Evolutionary conservation across 2,329 filamentous ascomycete genomes (phyloP), one percentile per base, ranked within the genome.

Genomic region (Penicillium sp.): DNA sequence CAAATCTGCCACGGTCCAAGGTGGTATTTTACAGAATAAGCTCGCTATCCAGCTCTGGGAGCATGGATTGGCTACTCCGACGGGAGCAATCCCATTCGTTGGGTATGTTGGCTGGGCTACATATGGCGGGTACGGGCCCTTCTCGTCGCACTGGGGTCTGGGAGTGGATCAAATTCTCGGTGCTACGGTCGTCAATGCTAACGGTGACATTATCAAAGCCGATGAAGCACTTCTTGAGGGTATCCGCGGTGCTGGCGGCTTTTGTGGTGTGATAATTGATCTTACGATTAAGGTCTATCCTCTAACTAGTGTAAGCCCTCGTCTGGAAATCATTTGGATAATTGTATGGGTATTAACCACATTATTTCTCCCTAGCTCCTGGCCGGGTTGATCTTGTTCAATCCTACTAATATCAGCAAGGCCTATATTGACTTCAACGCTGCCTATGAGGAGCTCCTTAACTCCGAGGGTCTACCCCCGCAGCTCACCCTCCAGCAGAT

Each of bases 141-240:
- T 71, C 18, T 60, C 61, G 3, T 55, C 60, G 1, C 37, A 45
- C 2, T 67, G 61, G 48, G 74, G 75, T 4, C 52, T 75, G 1
- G 73, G 73, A 0, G 66, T 67, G 6, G 74, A 77, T 49, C 70
- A 76, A 55, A 74, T 77, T 13, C 29, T 76, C 1, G 67, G 62
- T 0, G 63, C 63, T 0, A 59, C 39, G 1, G 18, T 66, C 2
- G 54, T 64, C 1, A 48, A 57, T 14, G 37, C 55, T 2, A 6
- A 54, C 3, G 61, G 60, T 2, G 39, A 56, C 2, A n/a, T 64
- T 1, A 21, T 59, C 7, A 45, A 52, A 1, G 57, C 59, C 0
- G 54, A 66, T 48, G 28, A 51, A 13, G 29, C 28, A 2, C 24
- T 63, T 14, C 39, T 64, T 6, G 36, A 53, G 39, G 63, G 55